These are phyloP conservation scores for Scorias spongiosa DNA, from an alignment of 2,329 filamentous ascomycete species.

Conservation along the genomic window DNA sequence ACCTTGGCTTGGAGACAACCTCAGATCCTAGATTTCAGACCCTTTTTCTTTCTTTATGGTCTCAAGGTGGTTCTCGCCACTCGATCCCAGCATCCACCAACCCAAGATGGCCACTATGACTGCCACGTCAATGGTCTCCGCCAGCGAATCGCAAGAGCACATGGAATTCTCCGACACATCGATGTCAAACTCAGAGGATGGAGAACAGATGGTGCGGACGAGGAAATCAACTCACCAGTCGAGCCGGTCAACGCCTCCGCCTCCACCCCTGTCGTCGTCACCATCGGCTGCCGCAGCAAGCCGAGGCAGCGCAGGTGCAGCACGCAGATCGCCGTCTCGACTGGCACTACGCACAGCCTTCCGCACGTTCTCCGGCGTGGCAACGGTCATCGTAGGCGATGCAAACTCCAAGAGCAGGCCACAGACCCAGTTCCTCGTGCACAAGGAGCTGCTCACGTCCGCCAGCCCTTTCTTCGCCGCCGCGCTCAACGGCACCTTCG, in stretches of 20 bases:
- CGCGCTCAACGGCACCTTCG: conserved; percentile 32
- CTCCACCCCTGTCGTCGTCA: not conserved
- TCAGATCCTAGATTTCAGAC: too few species aligned
- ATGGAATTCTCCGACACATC: conserved; percentile 12
- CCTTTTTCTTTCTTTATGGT: too few species aligned
- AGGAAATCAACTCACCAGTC: conserved; percentile 2
- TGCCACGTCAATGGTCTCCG: conserved; percentile 9
- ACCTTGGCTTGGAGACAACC: too few species aligned
- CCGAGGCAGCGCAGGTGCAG: not conserved
- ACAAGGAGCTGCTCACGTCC: conserved; percentile 32
- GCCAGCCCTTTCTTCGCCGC: conserved; percentile 37
- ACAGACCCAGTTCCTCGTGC: conserved; percentile 28
- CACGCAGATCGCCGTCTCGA: conserved; percentile 13
- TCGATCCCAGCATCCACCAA: not conserved
- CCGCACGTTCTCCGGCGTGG: conserved; percentile 26
- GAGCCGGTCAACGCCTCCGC: not conserved
- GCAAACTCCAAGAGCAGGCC: conserved; percentile 10
- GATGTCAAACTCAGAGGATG: conserved; percentile 9
- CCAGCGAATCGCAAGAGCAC: conserved; percentile 15
- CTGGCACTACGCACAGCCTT: conserved; percentile 22
- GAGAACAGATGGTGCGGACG: conserved; percentile 2
- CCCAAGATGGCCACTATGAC: conserved; percentile 7
- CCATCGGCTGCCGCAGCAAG: not conserved
- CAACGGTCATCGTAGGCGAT: conserved; percentile 25
- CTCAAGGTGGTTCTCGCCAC: too few species aligned